A percentile compares a stretch with the other conserved stretches of the same genome.
phyloP scores from a whole-genome alignment of 495 filamentous ascomycete species.

The Trichoderma reesei region DNA sequence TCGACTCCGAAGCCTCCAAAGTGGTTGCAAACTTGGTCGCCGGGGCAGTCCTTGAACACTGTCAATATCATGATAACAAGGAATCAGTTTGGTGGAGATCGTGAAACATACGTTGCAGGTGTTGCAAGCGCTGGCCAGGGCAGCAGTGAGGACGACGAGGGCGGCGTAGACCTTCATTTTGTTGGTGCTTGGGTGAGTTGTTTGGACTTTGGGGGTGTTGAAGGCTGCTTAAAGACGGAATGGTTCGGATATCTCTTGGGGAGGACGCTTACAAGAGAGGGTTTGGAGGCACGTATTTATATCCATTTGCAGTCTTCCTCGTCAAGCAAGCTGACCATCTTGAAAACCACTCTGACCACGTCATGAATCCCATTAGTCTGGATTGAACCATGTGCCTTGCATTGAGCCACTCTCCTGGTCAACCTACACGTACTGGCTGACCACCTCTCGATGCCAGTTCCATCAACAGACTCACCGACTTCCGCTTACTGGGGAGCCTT shows the following conservation, averaged over 20 bases:
- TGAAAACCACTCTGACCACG: not conserved
- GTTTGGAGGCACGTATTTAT: not conserved
- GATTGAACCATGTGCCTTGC: not conserved
- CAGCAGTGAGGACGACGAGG: not conserved
- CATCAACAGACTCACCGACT: not conserved
- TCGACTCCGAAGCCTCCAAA: not conserved
- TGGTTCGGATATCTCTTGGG: not conserved
- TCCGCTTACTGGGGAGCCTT: not conserved
- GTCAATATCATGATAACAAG: not conserved
- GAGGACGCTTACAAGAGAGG: not conserved
- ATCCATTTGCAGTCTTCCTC: not conserved
- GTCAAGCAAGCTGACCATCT: not conserved
- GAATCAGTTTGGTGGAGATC: not conserved
- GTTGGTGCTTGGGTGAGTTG: not conserved
- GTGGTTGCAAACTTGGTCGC: not conserved
- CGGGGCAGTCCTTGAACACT: not conserved
- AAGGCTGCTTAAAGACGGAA: not conserved
- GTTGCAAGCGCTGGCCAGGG: slow-evolving; percentile 4
- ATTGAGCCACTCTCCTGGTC: not conserved
- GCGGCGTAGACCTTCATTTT: not conserved
- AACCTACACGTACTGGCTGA: not conserved
- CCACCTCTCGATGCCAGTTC: not conserved
- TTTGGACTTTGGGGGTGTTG: no score
- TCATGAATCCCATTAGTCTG: not conserved
- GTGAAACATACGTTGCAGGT: not conserved